Conservation (phyloP, 768 basidiomycete species). For the Mycena indigotica region DNA sequence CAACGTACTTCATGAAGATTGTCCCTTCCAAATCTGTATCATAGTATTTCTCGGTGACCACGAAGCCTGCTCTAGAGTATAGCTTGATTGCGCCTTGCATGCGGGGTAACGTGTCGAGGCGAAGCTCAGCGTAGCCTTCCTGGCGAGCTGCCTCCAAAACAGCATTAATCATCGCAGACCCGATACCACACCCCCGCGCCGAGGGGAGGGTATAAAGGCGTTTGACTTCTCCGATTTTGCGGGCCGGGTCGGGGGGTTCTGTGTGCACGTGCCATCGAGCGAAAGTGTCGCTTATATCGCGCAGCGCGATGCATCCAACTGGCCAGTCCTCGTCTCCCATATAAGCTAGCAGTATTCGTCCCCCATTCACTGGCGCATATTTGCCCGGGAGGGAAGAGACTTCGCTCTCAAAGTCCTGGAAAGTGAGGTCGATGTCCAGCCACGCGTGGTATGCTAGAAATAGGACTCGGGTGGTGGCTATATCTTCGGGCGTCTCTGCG, state of each 20-base stretch:
- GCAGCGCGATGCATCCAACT: neutral
- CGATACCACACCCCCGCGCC: neutral
- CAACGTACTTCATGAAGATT: neutral
- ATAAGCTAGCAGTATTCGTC: neutral
- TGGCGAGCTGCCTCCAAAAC: neutral
- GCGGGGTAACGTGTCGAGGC: neutral
- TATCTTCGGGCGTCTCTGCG: neutral
- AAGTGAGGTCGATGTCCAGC: constrained; percentile 1
- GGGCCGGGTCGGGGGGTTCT: neutral
- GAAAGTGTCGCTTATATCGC: neutral
- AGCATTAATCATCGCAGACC: neutral
- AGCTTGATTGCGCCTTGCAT: neutral
- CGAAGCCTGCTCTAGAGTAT: neutral
- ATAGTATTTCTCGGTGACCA: neutral
- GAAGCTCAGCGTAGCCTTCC: neutral
- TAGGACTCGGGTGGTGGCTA: neutral
- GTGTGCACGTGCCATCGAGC: neutral
- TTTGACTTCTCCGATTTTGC: constrained; percentile 1
- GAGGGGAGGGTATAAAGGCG: constrained; percentile 1
- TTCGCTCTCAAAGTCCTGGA: neutral
- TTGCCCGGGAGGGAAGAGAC: neutral
- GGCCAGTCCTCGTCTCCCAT: neutral
- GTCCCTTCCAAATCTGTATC: constrained; percentile 2
- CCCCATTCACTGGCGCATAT: neutral
- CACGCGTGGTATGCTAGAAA: neutral